Evolutionary conservation across 2,329 filamentous ascomycete genomes (phyloP).

Genomic region (Chaetomium sp.): DNA sequence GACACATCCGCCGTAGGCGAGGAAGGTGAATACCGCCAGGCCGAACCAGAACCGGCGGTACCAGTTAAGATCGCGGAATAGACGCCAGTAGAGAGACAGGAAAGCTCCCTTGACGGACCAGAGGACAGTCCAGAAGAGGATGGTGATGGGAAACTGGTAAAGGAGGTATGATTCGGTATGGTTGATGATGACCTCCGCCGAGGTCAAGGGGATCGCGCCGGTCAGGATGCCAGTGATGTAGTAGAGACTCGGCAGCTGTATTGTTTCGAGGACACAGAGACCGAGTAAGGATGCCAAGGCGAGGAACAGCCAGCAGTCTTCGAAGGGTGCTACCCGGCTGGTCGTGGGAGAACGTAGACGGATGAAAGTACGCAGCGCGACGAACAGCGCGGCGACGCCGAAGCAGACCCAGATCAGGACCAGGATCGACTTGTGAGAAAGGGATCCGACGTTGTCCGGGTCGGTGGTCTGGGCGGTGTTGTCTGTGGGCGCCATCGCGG

Average conservation of each 20-base stretch:
- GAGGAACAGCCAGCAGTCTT: conserved; percentile 30
- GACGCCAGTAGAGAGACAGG: conserved; percentile 26
- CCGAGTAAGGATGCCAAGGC: conserved; percentile 25
- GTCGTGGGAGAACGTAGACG: conserved; percentile 23
- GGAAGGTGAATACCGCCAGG: conserved; percentile 24
- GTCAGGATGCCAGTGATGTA: conserved; percentile 22
- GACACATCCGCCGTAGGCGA: conserved; percentile 25
- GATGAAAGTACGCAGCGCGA: conserved; percentile 25
- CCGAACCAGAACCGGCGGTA: conserved; percentile 26
- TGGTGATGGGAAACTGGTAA: conserved; percentile 26
- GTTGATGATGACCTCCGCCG: conserved; percentile 16
- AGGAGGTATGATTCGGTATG: conserved; percentile 24
- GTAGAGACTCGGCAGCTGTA: conserved; percentile 24
- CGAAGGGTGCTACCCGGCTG: conserved; percentile 18
- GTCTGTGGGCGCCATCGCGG: neutral
- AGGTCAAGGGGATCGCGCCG: conserved; percentile 14
- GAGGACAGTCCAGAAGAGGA: conserved; percentile 28
- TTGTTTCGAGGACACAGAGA: conserved; percentile 25
- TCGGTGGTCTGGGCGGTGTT: neutral
- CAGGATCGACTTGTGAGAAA: conserved; percentile 22
- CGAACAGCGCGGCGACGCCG: conserved; percentile 24
- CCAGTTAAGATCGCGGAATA: conserved; percentile 24
- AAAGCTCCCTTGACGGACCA: conserved; percentile 28
- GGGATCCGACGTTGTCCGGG: conserved; percentile 14
- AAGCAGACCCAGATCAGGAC: conserved; percentile 28